Base-by-base conservation (phyloP, 805 yeast species). In the Barnettozyma populi region DNA sequence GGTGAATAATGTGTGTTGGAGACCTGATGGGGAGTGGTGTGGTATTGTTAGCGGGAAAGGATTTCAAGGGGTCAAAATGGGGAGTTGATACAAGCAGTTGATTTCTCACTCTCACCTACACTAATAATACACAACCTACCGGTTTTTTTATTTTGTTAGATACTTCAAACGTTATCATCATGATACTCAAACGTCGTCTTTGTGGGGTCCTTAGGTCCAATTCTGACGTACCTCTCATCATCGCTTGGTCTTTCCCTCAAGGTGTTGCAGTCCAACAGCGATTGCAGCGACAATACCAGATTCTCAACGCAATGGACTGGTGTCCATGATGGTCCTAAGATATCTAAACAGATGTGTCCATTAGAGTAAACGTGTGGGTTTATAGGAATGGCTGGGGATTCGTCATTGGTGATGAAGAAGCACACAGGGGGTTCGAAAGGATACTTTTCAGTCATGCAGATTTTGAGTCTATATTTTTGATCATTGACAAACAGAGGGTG, bases 1-100 rank as follows among this genome's bases (percentile, higher is more conserved):
- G 64, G 76, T 90, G 19, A 90, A 90, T 65, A 79, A 82, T 57
- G 81, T 84, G 13, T 71, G 83, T 40, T 89, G 96, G 95, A 73
- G 74, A 45, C 74, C 76, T 7, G 64, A 67, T 20, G 96, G 92
- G 13, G 83, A 82, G 53, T 89, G 95, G 95, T 72, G 88, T 53
- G 96, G 95, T 4, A 78, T 79, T 27, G 67, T 67, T 3, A 54
- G 65, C 41, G 70, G 71, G 11, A 69, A 67, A 39, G 65, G 61
- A 3, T 60, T 69, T 43, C 69, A 68, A 44, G 68, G 64, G 41
- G 66, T 69, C 11, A 64, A 55, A 37, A 53, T 53, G 14, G n/a
- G 37, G 4, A 35, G 13, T 20, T 35, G 25, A 23, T 6, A 6
- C 25, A 23, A 8, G 8, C 8, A 8, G 25, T 8, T 8, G n/a